Percentiles rank a stretch among this genome's conserved stretches.
These are phyloP conservation scores for Clitoria ternatea DNA, from an alignment of 306 rosid species.

Conservation along the genomic window DNA sequence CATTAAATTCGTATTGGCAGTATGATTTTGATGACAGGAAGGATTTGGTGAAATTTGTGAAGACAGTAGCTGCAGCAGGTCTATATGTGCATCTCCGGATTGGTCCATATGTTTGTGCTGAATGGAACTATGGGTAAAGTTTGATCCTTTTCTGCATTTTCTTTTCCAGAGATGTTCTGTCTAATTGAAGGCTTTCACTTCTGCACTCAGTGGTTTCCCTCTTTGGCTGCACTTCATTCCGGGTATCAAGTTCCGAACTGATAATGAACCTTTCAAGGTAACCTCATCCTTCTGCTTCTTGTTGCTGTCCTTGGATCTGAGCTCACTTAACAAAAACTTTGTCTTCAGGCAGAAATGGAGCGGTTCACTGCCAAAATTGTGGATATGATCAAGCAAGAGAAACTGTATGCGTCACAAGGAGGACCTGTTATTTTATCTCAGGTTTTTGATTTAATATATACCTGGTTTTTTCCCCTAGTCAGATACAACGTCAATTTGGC, in stretches of 20 bases:
- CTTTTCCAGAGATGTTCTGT: conserved; percentile 1
- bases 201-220: conserved; percentile 86
- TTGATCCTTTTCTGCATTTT: not conserved
- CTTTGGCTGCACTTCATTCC: conserved; percentile 91
- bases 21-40: conserved; percentile 72
- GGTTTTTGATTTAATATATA: conserved; percentile 36
- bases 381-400: conserved; percentile 81
- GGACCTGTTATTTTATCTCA: conserved; percentile 98
- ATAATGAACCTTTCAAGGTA: conserved; percentile 93
- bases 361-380: conserved; percentile 86
- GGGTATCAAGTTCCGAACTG: conserved; percentile 80
- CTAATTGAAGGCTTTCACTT: conserved; percentile 24
- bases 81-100: conserved; percentile 82
- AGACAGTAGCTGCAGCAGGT: conserved; percentile 78
- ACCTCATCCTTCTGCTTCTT: conserved; percentile 2
- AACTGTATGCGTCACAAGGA: conserved; percentile 87
- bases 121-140: conserved; percentile 95
- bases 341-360: conserved; percentile 87
- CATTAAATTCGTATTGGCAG: conserved; percentile 38
- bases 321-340: not conserved
- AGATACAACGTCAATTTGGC: not conserved
- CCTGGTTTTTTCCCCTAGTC: not conserved
- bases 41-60: conserved; percentile 79
- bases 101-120: conserved; percentile 96
- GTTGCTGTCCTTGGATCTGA: not conserved